Conservation (phyloP, 305 asterid genomes). For the Fraxinus floribunda region DNA sequence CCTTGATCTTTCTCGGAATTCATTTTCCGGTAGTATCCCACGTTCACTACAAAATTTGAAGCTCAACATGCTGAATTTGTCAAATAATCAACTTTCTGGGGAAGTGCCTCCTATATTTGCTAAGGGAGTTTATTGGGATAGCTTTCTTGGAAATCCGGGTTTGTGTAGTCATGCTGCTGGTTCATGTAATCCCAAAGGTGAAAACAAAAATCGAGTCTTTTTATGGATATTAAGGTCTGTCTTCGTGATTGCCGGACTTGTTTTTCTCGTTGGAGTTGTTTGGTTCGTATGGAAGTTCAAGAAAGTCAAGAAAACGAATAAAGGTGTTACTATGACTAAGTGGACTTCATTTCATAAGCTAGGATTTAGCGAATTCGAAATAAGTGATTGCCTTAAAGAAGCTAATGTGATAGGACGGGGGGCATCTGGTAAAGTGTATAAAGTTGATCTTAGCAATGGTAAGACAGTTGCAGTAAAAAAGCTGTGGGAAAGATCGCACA, state of each 20-base stretch:
- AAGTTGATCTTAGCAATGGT: conserved; percentile 62
- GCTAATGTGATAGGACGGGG: conserved; percentile 71
- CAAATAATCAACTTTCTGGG: conserved; percentile 64
- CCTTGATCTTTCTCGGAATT: conserved; percentile 74
- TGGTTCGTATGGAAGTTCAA: conserved; percentile 47
- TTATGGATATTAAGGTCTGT: conserved; percentile 38
- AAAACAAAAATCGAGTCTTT: conserved; percentile 20
- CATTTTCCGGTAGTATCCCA: conserved; percentile 60
- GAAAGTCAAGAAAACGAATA: conserved; percentile 29
- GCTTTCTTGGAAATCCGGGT: conserved; percentile 73
- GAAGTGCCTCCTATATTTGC: conserved; percentile 52
- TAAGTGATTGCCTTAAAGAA: conserved; percentile 50
- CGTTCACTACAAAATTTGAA: conserved; percentile 55
- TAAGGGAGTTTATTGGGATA: conserved; percentile 41
- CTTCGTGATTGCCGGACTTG: conserved; percentile 33
- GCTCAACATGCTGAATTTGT: conserved; percentile 67
- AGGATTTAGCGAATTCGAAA: conserved; percentile 61
- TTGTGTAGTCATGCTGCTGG: conserved; percentile 42
- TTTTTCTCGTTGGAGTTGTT: conserved; percentile 45
- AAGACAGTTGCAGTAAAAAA: conserved; percentile 82
- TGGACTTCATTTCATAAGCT: conserved; percentile 79
- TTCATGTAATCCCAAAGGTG: conserved; percentile 27
- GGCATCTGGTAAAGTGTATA: conserved; percentile 75
- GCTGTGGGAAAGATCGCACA: conserved; percentile 38
- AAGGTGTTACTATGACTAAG: conserved; percentile 38